phyloP scores from a whole-genome alignment of 106 monocot species.

The Xerophyta viscosa region DNA sequence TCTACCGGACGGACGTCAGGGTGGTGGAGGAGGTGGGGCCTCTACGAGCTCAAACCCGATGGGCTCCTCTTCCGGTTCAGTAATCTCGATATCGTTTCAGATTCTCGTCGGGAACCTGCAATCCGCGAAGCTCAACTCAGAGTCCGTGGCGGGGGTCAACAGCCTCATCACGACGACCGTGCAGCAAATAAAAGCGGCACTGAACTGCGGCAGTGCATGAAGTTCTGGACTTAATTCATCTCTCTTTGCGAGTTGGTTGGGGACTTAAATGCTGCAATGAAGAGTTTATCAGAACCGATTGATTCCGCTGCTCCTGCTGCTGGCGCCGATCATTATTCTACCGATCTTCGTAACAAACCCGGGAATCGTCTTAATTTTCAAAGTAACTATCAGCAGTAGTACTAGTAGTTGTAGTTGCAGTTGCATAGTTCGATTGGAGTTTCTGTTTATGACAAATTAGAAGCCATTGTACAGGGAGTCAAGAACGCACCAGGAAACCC shows the following conservation, averaged over 20 bases:
- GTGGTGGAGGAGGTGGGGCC: slow-evolving; percentile 9
- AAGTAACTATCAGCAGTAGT: slow-evolving; percentile 1
- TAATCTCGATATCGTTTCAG: slow-evolving; percentile 80
- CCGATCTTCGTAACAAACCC: slow-evolving; percentile 8
- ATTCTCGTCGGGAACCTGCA: slow-evolving; percentile 77
- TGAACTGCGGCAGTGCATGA: slow-evolving; percentile 50
- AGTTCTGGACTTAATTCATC: slow-evolving; percentile 13
- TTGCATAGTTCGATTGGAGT: not conserved
- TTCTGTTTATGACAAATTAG: slow-evolving; percentile 15
- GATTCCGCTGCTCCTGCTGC: slow-evolving; percentile 1
- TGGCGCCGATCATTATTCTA: slow-evolving; percentile 17
- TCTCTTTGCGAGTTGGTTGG: slow-evolving; percentile 33
- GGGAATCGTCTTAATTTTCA: too few relatives aligned
- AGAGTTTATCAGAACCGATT: slow-evolving; percentile 27
- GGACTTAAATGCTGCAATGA: slow-evolving; percentile 39
- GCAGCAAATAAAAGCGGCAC: slow-evolving; percentile 76
- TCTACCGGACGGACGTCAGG: slow-evolving; percentile 45
- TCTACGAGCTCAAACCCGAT: slow-evolving; percentile 46
- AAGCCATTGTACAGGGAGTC: slow-evolving; percentile 55
- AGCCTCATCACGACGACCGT: slow-evolving; percentile 71
- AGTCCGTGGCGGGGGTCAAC: slow-evolving; percentile 77
- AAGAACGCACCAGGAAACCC: slow-evolving; percentile 73
- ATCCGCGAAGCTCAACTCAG: slow-evolving; percentile 58
- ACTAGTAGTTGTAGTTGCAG: not conserved
- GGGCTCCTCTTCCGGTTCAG: slow-evolving; percentile 26